Conservation (phyloP, 2,329 filamentous ascomycete species). For the Stachybotrys elegans region DNA sequence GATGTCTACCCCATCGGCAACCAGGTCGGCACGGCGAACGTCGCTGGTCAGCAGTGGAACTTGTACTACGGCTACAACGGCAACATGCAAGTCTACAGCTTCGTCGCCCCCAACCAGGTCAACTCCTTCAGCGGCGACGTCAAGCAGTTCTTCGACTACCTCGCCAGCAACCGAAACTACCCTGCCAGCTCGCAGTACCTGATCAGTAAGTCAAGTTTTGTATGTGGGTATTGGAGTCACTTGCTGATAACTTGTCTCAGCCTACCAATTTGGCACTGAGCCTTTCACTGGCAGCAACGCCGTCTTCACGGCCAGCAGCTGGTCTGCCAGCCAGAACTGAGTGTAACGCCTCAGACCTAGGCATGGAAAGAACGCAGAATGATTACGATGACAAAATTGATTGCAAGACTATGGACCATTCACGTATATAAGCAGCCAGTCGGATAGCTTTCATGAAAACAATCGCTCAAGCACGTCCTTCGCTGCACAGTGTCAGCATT, state of each 20-base stretch:
- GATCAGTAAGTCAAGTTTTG: conserved; percentile 24
- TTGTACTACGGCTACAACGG: conserved; percentile 55
- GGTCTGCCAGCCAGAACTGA: background rate
- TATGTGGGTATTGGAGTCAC: no score
- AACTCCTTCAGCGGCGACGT: conserved; percentile 51
- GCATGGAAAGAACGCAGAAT: no score
- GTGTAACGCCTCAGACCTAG: no score
- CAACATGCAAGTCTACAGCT: conserved; percentile 55
- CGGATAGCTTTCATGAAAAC: no score
- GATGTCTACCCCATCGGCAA: conserved; percentile 14
- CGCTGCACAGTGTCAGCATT: no score
- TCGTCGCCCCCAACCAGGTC: conserved; percentile 31
- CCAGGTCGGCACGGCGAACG: conserved; percentile 46
- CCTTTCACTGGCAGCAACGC: conserved; percentile 44
- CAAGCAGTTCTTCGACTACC: conserved; percentile 50
- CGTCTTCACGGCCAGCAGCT: conserved; percentile 9
- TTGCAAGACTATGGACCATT: no score
- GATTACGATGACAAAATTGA: no score
- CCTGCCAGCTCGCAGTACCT: conserved; percentile 44
- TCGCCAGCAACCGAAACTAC: conserved; percentile 41
- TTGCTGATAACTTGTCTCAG: no score
- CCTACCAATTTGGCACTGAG: conserved; percentile 41
- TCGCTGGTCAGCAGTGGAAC: conserved; percentile 49
- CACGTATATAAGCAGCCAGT: no score
- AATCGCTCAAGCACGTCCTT: no score